Conservation (phyloP, 805 yeast genomes). For the Saccharomycopsis guyanensis region DNA sequence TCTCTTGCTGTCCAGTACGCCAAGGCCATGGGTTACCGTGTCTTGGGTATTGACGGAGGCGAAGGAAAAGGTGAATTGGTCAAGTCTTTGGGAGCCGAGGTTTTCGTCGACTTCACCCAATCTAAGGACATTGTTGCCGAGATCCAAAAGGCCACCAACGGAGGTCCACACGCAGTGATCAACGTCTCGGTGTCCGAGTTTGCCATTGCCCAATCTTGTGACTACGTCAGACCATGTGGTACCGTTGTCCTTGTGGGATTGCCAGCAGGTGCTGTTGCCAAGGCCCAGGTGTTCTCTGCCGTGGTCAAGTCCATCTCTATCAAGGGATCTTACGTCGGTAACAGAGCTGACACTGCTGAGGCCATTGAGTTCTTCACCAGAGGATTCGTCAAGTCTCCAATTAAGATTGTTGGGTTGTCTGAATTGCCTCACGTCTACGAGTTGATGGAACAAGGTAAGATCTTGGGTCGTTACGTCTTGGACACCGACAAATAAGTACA, state of each 20-base stretch:
- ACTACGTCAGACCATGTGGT: conserved; percentile 57
- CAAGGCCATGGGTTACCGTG: conserved; percentile 49
- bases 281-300: conserved; percentile 58
- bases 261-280: conserved; percentile 68
- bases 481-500: conserved; percentile 31
- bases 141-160: conserved; percentile 46
- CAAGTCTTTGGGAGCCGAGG: conserved; percentile 45
- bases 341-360: conserved; percentile 75
- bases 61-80: conserved; percentile 40
- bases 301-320: conserved; percentile 66
- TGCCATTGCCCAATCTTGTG: conserved; percentile 51
- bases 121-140: conserved; percentile 44
- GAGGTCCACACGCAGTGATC: conserved; percentile 71
- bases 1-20: conserved; percentile 54
- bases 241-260: conserved; percentile 66
- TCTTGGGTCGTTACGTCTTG: conserved; percentile 81
- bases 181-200: conserved; percentile 65
- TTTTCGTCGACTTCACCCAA: conserved; percentile 46
- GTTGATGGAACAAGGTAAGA: conserved; percentile 48
- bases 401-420: conserved; percentile 48
- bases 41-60: conserved; percentile 51
- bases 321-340: conserved; percentile 80
- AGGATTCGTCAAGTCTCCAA: conserved; percentile 59
- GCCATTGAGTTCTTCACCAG: conserved; percentile 64
- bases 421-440: conserved; percentile 47